Evolutionary conservation across 805 yeast species (phyloP).

Genomic region (Metschnikowia proteae): DNA sequence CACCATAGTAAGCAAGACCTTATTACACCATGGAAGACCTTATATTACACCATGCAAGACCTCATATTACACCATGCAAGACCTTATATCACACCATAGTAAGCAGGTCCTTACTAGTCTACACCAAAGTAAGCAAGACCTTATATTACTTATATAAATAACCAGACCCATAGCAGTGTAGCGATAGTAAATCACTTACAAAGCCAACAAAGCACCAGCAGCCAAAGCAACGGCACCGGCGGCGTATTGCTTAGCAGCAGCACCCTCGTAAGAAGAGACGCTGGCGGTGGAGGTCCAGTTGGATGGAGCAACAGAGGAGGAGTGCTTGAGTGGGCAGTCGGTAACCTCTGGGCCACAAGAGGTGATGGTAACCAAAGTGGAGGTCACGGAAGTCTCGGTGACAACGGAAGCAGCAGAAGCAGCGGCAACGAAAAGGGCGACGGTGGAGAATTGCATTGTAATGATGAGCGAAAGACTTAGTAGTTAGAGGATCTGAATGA

Average conservation of each 20-base stretch:
- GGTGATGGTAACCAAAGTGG: constrained; percentile 46
- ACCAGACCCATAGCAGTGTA: background rate
- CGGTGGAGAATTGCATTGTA: constrained; percentile 46
- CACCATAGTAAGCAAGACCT: too few relatives aligned
- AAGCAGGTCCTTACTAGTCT: too few relatives aligned
- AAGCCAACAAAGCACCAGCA: constrained; percentile 44
- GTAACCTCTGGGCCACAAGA: constrained; percentile 44
- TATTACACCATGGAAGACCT: too few relatives aligned
- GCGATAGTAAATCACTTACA: constrained; percentile 17
- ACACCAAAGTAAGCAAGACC: background rate
- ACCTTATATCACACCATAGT: too few relatives aligned
- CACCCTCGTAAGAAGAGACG: constrained; percentile 33
- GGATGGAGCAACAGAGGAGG: constrained; percentile 15
- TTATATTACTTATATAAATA: constrained; percentile 4
- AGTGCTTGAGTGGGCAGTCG: constrained; percentile 42
- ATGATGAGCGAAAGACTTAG: constrained; percentile 17
- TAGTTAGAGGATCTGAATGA: constrained; percentile 27
- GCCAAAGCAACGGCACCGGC: constrained; percentile 48
- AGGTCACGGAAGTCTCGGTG: constrained; percentile 18
- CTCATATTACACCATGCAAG: too few relatives aligned
- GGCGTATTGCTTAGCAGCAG: constrained; percentile 33
- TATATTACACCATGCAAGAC: too few relatives aligned
- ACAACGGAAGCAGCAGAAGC: constrained; percentile 36
- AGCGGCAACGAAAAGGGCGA: constrained; percentile 33
- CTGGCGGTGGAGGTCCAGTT: constrained; percentile 24